These are phyloP conservation scores for Calonectria pauciramosa DNA, from an alignment of 2,329 filamentous ascomycete species.

Conservation along the genomic window DNA sequence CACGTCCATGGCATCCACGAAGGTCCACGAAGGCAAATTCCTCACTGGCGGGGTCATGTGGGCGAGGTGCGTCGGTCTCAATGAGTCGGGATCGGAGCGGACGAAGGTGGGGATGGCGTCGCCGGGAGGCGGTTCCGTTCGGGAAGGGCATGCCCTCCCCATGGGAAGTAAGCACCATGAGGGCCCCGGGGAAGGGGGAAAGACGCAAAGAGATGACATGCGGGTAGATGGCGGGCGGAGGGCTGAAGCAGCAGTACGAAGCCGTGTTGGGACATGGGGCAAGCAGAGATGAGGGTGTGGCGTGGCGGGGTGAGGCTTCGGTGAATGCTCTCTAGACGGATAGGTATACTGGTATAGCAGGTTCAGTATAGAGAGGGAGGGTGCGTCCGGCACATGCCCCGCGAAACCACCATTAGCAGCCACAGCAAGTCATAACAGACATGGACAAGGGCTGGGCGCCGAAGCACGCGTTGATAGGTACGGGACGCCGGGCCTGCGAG, in stretches of 20 bases:
- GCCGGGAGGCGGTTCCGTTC: conserved; percentile 12
- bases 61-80: conserved; percentile 15
- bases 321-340: neutral
- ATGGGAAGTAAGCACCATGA: neutral
- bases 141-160: conserved; percentile 10
- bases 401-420: conserved; percentile 12
- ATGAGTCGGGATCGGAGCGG: conserved; percentile 16
- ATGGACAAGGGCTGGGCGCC: neutral
- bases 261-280: neutral
- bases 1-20: neutral
- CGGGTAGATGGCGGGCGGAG: neutral
- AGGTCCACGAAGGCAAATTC: neutral
- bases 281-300: neutral
- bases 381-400: conserved; percentile 17
- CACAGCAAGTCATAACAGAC: conserved; percentile 6
- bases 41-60: neutral
- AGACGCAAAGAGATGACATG: conserved; percentile 7
- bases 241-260: neutral
- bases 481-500: neutral
- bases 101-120: conserved; percentile 18
- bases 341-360: neutral
- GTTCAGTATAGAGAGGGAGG: conserved; percentile 2
- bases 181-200: neutral
- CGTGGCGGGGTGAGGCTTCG: conserved; percentile 21
- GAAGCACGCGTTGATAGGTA: conserved; percentile 4